phyloP scores from a whole-genome alignment of 2,329 filamentous ascomycete genomes.

The Ustulina deusta region DNA sequence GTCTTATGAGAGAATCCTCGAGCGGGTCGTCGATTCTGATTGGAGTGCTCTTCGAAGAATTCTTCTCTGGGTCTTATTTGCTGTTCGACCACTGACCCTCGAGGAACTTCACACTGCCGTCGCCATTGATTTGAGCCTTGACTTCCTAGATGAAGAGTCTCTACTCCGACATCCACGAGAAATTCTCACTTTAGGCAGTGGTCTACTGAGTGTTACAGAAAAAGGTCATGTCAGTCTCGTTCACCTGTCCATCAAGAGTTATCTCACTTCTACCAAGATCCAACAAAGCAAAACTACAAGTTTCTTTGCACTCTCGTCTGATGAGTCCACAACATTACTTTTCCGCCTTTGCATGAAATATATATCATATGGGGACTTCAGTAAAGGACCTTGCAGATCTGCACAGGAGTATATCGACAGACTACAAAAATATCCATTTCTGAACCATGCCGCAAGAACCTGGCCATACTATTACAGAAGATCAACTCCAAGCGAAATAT shows the following conservation, averaged over 20 bases:
- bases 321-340: not conserved
- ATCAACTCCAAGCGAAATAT: slow-evolving; percentile 1
- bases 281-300: not conserved
- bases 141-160: slow-evolving; percentile 29
- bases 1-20: slow-evolving; percentile 27
- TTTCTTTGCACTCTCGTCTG: slow-evolving; percentile 16
- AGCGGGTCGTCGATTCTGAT: not conserved
- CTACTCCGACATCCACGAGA: slow-evolving; percentile 26
- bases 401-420: slow-evolving; percentile 15
- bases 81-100: slow-evolving; percentile 23
- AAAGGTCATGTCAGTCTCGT: slow-evolving; percentile 26
- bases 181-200: slow-evolving; percentile 22
- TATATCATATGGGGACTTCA: slow-evolving; percentile 17
- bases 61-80: slow-evolving; percentile 31
- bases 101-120: slow-evolving; percentile 33
- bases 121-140: slow-evolving; percentile 20
- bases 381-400: slow-evolving; percentile 9
- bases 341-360: slow-evolving; percentile 28
- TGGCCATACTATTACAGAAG: slow-evolving; percentile 34
- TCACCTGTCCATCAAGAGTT: slow-evolving; percentile 32
- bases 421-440: slow-evolving; percentile 11
- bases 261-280: slow-evolving; percentile 25
- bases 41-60: slow-evolving; percentile 24
- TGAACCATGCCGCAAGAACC: slow-evolving; percentile 25
- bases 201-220: slow-evolving; percentile 28